Conservation (phyloP, 345 rosid species). For the Eutrema japonicum region DNA sequence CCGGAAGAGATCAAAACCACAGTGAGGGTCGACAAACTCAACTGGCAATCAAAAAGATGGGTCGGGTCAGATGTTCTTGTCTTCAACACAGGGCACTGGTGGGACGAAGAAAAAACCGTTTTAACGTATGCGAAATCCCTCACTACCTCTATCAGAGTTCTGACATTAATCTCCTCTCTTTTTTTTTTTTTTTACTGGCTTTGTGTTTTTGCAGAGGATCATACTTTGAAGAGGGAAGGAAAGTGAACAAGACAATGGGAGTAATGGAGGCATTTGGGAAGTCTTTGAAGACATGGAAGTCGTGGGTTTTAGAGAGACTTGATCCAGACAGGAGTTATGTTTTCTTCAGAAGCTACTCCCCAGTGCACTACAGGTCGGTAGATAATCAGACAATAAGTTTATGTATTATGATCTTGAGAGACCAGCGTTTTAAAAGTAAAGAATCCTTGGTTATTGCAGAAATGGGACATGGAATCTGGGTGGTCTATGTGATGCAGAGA, state of each 20-base stretch:
- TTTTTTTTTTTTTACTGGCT: background rate
- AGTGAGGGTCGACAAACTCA: conserved; percentile 63
- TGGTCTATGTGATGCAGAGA: conserved; percentile 67
- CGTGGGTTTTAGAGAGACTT: conserved; percentile 58
- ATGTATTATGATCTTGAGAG: background rate
- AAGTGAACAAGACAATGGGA: conserved; percentile 61
- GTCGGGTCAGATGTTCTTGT: conserved; percentile 69
- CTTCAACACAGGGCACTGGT: conserved; percentile 87
- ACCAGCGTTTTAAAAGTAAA: background rate
- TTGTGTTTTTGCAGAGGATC: conserved; percentile 57
- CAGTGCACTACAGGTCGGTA: conserved; percentile 73
- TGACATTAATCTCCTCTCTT: background rate
- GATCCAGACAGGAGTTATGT: conserved; percentile 56
- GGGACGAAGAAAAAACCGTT: conserved; percentile 73
- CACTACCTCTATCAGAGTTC: background rate
- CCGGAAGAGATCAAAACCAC: conserved; percentile 47
- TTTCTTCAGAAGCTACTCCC: conserved; percentile 81
- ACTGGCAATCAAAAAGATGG: conserved; percentile 72
- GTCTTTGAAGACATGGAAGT: conserved; percentile 70
- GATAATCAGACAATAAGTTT: background rate
- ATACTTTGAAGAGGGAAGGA: conserved; percentile 72
- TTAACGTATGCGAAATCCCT: conserved; percentile 39
- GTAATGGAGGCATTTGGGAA: conserved; percentile 69
- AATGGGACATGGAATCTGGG: conserved; percentile 80
- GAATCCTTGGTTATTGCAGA: conserved; percentile 45